Percentiles rank a stretch among this genome's conserved stretches.
These are phyloP conservation scores for Crithidia thermophila DNA, from an alignment of 208 protist genomes.

Conservation along the genomic window DNA sequence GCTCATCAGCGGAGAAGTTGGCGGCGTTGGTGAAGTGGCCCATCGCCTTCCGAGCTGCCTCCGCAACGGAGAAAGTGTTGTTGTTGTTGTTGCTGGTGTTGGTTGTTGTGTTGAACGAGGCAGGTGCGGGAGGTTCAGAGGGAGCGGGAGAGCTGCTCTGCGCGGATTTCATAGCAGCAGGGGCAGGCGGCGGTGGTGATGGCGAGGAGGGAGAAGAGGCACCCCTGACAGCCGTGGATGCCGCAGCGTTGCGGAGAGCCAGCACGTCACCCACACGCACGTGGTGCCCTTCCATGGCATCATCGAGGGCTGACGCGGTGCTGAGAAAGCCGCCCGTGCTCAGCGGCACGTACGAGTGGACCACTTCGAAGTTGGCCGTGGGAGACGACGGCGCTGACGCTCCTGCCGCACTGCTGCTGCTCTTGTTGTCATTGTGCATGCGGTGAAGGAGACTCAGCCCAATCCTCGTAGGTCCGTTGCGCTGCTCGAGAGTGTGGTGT, in stretches of 20 bases:
- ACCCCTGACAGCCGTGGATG: not conserved
- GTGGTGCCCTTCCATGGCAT: constrained; percentile 25
- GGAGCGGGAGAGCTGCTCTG: not conserved
- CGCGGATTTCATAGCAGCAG: not conserved
- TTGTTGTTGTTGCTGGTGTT: too few relatives aligned
- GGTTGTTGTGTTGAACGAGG: too few relatives aligned
- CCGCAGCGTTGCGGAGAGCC: constrained; percentile 21
- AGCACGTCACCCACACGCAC: constrained; percentile 52
- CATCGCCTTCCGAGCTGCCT: not conserved
- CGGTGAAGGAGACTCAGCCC: constrained; percentile 49
- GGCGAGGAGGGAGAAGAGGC: not conserved
- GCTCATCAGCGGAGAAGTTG: constrained; percentile 52
- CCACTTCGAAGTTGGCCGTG: constrained; percentile 31
- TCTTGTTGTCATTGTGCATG: constrained; percentile 42
- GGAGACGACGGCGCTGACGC: not conserved
- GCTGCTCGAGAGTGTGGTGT: too few relatives aligned
- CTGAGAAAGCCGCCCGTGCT: constrained; percentile 81
- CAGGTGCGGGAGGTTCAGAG: not conserved
- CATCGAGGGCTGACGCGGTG: constrained; percentile 28
- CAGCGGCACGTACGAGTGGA: constrained; percentile 77
- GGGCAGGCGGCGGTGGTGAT: not conserved
- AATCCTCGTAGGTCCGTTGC: constrained; percentile 24
- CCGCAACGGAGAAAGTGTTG: not conserved
- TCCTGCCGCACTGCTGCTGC: not conserved
- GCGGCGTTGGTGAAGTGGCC: constrained; percentile 50